A percentile compares a stretch with the other conserved stretches of the same genome.
Conservation (phyloP, 768 basidiomycete species). For the Vararia minispora region DNA sequence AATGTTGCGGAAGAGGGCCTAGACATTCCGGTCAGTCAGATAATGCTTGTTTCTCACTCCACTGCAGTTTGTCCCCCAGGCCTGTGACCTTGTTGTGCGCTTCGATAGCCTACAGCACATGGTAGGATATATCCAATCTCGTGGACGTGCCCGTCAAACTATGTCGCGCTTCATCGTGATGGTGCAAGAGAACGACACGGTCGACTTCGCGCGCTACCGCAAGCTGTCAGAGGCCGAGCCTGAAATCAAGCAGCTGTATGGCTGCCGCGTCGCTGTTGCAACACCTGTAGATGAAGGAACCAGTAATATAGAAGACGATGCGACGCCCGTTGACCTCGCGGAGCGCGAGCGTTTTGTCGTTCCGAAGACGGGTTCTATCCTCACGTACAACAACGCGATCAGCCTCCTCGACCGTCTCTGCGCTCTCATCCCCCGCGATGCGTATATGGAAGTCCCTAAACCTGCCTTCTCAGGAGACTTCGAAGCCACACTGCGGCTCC, state of each 20-base stretch:
- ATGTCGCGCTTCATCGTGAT: slow-evolving; percentile 74
- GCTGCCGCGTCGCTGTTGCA: slow-evolving; percentile 27
- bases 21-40: slow-evolving; percentile 61
- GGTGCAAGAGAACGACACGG: slow-evolving; percentile 50
- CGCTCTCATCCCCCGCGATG: slow-evolving; percentile 61
- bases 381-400: slow-evolving; percentile 71
- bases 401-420: slow-evolving; percentile 67
- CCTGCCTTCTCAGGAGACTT: slow-evolving; percentile 60
- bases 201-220: slow-evolving; percentile 47
- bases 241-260: slow-evolving; percentile 52
- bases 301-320: slow-evolving; percentile 35
- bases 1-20: slow-evolving; percentile 89
- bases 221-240: slow-evolving; percentile 51
- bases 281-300: slow-evolving; percentile 27
- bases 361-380: slow-evolving; percentile 58
- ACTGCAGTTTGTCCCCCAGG: slow-evolving; percentile 29
- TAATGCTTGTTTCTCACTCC: slow-evolving; percentile 2
- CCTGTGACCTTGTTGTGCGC: slow-evolving; percentile 78
- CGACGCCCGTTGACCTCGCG: slow-evolving; percentile 42
- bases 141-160: slow-evolving; percentile 73
- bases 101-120: slow-evolving; percentile 77
- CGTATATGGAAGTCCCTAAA: slow-evolving; percentile 46
- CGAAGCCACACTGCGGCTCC: slow-evolving; percentile 46
- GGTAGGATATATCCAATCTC: slow-evolving; percentile 82
- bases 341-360: slow-evolving; percentile 68